These are phyloP conservation scores for Podospora anserina DNA, from an alignment of 495 filamentous ascomycete genomes.

Conservation along the genomic window DNA sequence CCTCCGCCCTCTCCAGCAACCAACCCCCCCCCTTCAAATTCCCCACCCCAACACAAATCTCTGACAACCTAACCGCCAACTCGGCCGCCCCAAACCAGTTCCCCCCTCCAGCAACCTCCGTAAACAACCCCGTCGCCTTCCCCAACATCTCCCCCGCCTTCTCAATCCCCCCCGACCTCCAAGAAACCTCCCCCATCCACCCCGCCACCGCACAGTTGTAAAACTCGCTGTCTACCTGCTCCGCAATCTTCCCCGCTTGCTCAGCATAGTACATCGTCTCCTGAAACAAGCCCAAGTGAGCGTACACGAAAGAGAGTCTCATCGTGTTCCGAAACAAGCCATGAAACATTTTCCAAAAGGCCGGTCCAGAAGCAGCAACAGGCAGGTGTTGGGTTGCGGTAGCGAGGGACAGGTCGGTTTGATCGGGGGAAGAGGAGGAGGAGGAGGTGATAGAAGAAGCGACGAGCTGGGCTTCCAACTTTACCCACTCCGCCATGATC, in stretches of 20 bases:
- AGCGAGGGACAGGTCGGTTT: conserved; percentile 20
- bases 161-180: conserved; percentile 57
- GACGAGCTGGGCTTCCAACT: conserved; percentile 48
- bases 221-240: conserved; percentile 59
- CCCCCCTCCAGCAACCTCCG: conserved; percentile 12
- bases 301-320: conserved; percentile 71
- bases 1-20: conserved; percentile 40
- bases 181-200: conserved; percentile 61
- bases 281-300: conserved; percentile 78
- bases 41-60: conserved; percentile 42
- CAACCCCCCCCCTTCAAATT: conserved; percentile 37
- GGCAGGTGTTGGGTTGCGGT: conserved; percentile 15
- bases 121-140: conserved; percentile 44
- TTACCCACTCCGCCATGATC: conserved; percentile 68
- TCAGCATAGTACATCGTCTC: conserved; percentile 90
- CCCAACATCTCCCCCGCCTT: conserved; percentile 61
- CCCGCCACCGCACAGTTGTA: conserved; percentile 52
- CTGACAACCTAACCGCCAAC: conserved; percentile 42
- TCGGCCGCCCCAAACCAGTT: conserved; percentile 46
- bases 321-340: conserved; percentile 65
- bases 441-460: conserved; percentile 34
- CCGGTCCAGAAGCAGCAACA: conserved; percentile 46
- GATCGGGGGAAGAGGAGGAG: conserved; percentile 26
- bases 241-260: conserved; percentile 75
- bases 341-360: conserved; percentile 77